Conservation (phyloP, 352 stramenopile genomes). For the Globisporangium cederbergense region DNA sequence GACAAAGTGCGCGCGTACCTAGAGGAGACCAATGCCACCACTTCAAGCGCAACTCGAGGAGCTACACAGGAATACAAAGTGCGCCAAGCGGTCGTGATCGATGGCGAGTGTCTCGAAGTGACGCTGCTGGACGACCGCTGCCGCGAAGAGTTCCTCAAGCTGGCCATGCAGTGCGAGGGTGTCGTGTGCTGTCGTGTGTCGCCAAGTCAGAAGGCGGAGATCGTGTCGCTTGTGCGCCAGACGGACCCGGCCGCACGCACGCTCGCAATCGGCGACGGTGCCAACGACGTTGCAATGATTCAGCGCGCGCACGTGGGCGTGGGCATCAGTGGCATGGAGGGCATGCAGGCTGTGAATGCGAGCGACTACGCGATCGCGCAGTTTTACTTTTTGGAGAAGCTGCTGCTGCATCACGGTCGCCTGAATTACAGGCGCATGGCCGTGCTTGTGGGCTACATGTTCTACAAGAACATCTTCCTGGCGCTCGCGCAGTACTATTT, state of each 20-base stretch:
- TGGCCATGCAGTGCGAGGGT: slow-evolving; percentile 66
- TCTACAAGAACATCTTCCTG: slow-evolving; percentile 98
- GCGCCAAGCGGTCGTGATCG: slow-evolving; percentile 66
- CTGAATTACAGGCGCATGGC: slow-evolving; percentile 97
- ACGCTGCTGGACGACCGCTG: slow-evolving; percentile 51
- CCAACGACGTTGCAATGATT: slow-evolving; percentile 99
- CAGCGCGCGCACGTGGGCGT: slow-evolving; percentile 96
- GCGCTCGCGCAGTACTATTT: slow-evolving; percentile 89
- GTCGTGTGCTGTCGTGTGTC: slow-evolving; percentile 84
- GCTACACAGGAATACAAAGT: background rate
- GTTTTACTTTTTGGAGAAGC: slow-evolving; percentile 93
- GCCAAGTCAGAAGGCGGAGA: slow-evolving; percentile 77
- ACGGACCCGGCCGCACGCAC: slow-evolving; percentile 56
- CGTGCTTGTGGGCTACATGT: slow-evolving; percentile 95
- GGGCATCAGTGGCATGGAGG: slow-evolving; percentile 97
- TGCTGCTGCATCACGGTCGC: slow-evolving; percentile 96
- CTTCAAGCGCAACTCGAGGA: too few species aligned
- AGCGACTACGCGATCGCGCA: slow-evolving; percentile 93
- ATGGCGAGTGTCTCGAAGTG: slow-evolving; percentile 66
- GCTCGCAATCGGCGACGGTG: slow-evolving; percentile 97
- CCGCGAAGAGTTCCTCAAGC: slow-evolving; percentile 54
- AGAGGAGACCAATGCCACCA: slow-evolving; percentile 22
- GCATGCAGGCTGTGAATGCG: slow-evolving; percentile 95
- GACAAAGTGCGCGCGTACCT: slow-evolving; percentile 40
- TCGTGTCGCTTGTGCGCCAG: slow-evolving; percentile 62